Evolutionary conservation across 2,329 filamentous ascomycete species (phyloP), one percentile per base, ranked within the genome.

Genomic region (Sclerotinia borealis): DNA sequence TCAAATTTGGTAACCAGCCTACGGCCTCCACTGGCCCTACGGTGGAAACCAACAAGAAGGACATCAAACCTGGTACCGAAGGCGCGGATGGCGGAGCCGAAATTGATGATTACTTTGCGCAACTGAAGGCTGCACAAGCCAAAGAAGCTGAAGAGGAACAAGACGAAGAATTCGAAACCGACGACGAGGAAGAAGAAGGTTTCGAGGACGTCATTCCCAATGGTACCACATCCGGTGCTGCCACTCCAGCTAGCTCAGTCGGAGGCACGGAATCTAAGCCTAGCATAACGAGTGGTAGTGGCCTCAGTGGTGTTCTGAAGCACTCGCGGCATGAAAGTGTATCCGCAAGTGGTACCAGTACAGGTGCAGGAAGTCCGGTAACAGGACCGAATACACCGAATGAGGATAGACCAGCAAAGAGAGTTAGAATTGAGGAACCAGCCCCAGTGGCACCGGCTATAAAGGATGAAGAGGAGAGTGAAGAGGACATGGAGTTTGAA

Each of bases 81-180:
- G 69, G 67, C 31, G 78, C 81, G n/a, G 78, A 79, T 63, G 82
- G 80, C 65, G 79, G 81, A 36, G 79, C 83, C 48, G 80, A 83
- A 63, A 83, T 92, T 66, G 86, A 88, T 63, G 84, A 85, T 61
- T 85, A 89, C 63, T 92, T 90, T 73, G 83, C 83, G 43, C 83
- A 83, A 64, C 79, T 92, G 22, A 86, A 86, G 69, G 82, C 81
- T 6, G 84, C 86, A 66, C 83, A 88, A 73, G 79, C 74, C 63
- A 81, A 75, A 65, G 82, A 77, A 69, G 77, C 75, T 8, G 76
- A 79, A 19, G 77, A 80, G 43, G 79, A 79, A 10, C 78, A 80
- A 43, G 80, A 84, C 34, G 81, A 80, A n/a, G 79, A 79, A 48
- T 78, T 80, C 19, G 80, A 81, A 61, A 78, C 78, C 1, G 79